These are phyloP conservation scores for thale cress (Arabidopsis thaliana) DNA, from an alignment of 345 rosid genomes.

Conservation along the genomic window TAIR10.1 NC_003070.9:27589501-27590000, in stretches of 20 bases:
- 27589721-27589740: constrained; percentile 21
- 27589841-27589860: constrained; percentile 43
- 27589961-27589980: constrained; percentile 56
- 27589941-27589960: constrained; percentile 48
- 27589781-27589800: constrained; percentile 66
- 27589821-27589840: constrained; percentile 61
- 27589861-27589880: constrained; percentile 30
- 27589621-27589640: constrained; percentile 59
- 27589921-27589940: constrained; percentile 52
- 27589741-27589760: constrained; percentile 50
- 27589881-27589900: constrained; percentile 36
- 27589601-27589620: constrained; percentile 60
- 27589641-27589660: constrained; percentile 69
- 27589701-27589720: constrained; percentile 59
- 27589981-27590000: constrained; percentile 86
- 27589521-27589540: constrained; percentile 74
- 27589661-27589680: constrained; percentile 51
- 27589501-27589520: constrained; percentile 91
- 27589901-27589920: constrained; percentile 28
- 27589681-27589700: constrained; percentile 48
- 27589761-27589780: constrained; percentile 51
- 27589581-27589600: constrained; percentile 53
- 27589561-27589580: constrained; percentile 59
- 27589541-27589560: constrained; percentile 57
- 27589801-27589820: constrained; percentile 55